A percentile compares a stretch with the other conserved stretches of the same genome.
Conservation (phyloP, 2,329 filamentous ascomycete species). For the Monilinia laxa region DNA sequence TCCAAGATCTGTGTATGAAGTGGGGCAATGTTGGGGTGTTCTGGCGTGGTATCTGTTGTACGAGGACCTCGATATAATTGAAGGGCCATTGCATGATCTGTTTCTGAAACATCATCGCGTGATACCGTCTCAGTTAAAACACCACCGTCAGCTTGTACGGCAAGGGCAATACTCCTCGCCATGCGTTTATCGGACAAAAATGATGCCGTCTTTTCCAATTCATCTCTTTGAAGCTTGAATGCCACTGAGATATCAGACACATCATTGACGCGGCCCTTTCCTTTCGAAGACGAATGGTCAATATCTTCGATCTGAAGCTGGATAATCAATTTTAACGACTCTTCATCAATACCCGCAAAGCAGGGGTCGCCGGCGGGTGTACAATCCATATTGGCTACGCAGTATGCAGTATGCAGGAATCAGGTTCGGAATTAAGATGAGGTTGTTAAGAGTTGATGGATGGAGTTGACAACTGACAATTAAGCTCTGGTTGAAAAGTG, state of each 20-base stretch:
- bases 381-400: too few species aligned
- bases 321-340: conserved; percentile 29
- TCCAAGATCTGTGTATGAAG: conserved; percentile 22
- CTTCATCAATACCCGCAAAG: conserved; percentile 26
- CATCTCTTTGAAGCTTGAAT: conserved; percentile 25
- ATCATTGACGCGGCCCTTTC: conserved; percentile 24
- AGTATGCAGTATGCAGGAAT: too few species aligned
- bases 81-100: conserved; percentile 24
- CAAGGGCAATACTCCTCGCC: conserved; percentile 32
- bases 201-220: conserved; percentile 23
- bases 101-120: conserved; percentile 11
- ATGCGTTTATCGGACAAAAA: conserved; percentile 29
- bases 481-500: too few species aligned
- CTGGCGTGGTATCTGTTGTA: too few species aligned
- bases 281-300: conserved; percentile 7
- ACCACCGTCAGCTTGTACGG: conserved; percentile 29
- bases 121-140: conserved; percentile 21
- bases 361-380: not conserved
- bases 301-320: conserved; percentile 35
- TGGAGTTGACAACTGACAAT: too few species aligned
- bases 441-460: too few species aligned
- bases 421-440: too few species aligned
- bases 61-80: too few species aligned
- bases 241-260: conserved; percentile 26
- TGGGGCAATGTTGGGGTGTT: too few species aligned